Evolutionary conservation across 208 protist species (phyloP).

Genomic region (Perkinsela sp.): DNA sequence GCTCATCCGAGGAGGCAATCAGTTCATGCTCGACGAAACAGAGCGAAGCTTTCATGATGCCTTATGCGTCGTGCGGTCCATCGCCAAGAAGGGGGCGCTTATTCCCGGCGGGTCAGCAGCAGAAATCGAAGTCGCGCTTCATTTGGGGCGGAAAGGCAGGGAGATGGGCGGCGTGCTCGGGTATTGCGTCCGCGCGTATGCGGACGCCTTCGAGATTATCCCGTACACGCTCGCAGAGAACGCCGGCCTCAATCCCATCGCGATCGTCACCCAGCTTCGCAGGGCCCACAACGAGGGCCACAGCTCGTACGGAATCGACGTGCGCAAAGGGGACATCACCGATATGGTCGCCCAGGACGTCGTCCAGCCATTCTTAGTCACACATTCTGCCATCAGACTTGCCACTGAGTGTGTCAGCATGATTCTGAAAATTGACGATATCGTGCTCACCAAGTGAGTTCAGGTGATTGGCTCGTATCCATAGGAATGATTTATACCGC

Average conservation of each 20-base stretch:
- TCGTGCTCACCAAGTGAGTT: conserved; percentile 27
- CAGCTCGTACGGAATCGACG: conserved; percentile 72
- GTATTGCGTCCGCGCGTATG: conserved; percentile 83
- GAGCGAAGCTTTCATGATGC: conserved; percentile 96
- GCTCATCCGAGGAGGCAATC: conserved; percentile 82
- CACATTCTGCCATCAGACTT: conserved; percentile 69
- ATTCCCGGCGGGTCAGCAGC: conserved; percentile 84
- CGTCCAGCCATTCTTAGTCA: conserved; percentile 89
- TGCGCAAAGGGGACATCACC: conserved; percentile 74
- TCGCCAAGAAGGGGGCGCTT: conserved; percentile 85
- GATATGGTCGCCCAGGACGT: conserved; percentile 94
- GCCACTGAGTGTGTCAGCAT: conserved; percentile 91
- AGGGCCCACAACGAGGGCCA: conserved; percentile 72
- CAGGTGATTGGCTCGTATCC: too few species aligned
- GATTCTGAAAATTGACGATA: conserved; percentile 86
- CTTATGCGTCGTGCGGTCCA: conserved; percentile 92
- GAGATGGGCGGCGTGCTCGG: conserved; percentile 34
- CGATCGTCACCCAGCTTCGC: conserved; percentile 89
- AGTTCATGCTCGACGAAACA: conserved; percentile 85
- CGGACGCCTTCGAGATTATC: conserved; percentile 89
- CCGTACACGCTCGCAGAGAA: conserved; percentile 97
- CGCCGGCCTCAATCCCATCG: conserved; percentile 85
- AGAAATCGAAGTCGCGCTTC: conserved; percentile 78
- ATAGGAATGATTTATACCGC: too few species aligned
- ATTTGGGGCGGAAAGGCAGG: conserved; percentile 66